Evolutionary conservation across 352 stramenopile species (phyloP).

Genomic region (Globisporangium orthogonon): DNA sequence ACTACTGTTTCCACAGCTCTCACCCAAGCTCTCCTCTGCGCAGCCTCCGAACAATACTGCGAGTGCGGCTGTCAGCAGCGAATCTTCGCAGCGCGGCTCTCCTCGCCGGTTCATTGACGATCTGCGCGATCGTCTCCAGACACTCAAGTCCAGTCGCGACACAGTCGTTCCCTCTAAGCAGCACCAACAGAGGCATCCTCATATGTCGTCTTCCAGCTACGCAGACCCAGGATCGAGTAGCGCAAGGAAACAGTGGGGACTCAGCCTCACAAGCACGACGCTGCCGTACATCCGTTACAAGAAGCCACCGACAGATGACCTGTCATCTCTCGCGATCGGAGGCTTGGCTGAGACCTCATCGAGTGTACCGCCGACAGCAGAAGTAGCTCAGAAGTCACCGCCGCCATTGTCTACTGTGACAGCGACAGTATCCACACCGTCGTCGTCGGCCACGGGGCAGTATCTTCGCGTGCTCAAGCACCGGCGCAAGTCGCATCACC

Average conservation of each 20-base stretch:
- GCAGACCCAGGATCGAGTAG: background rate
- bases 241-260: constrained; percentile 37
- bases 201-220: background rate
- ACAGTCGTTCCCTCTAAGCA: background rate
- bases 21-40: constrained; percentile 4
- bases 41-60: background rate
- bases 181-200: background rate
- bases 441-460: constrained; percentile 27
- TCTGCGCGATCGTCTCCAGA: constrained; percentile 22
- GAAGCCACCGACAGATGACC: constrained; percentile 24
- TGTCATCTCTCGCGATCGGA: background rate
- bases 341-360: background rate
- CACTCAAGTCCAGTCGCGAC: constrained; percentile 9
- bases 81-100: background rate
- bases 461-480: constrained; percentile 80
- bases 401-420: constrained; percentile 3
- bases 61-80: no score
- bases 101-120: constrained; percentile 21
- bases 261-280: constrained; percentile 48
- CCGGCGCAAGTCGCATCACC: constrained; percentile 21
- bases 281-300: constrained; percentile 72
- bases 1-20: constrained; percentile 3
- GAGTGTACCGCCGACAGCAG: background rate
- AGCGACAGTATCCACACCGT: constrained; percentile 1
- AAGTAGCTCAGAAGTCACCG: background rate